A percentile compares a stretch with the other conserved stretches of the same genome.
phyloP scores from a whole-genome alignment of 2,329 filamentous ascomycete genomes.

The Drechslerella stenobrocha region DNA sequence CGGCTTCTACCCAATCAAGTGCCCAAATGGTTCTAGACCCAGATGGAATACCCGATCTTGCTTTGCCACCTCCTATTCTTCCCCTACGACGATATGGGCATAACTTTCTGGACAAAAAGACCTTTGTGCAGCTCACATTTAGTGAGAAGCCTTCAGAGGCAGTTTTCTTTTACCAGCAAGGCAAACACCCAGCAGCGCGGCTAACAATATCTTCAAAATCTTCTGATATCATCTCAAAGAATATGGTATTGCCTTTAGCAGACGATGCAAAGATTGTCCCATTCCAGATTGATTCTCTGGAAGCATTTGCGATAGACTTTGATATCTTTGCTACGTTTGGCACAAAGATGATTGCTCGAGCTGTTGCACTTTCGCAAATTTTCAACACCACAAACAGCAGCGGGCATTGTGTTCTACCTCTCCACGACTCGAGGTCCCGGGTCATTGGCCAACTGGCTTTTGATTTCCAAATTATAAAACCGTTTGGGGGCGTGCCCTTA shows the following conservation, averaged over 20 bases:
- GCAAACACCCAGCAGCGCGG: conserved; percentile 91
- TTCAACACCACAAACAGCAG: conserved; percentile 78
- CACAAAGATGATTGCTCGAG: conserved; percentile 95
- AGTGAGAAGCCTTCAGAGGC: conserved; percentile 73
- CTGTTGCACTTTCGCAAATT: conserved; percentile 82
- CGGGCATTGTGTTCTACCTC: conserved; percentile 77
- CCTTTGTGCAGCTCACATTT: conserved; percentile 89
- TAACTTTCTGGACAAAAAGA: conserved; percentile 98
- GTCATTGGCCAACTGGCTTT: conserved; percentile 94
- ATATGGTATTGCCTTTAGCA: conserved; percentile 91
- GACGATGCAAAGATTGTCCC: conserved; percentile 92
- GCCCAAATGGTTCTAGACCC: conserved; percentile 70
- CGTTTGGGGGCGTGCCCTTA: conserved; percentile 85
- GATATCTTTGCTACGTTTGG: conserved; percentile 98
- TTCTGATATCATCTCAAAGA: conserved; percentile 93
- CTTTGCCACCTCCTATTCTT: conserved; percentile 92
- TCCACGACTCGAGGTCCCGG: conserved; percentile 88
- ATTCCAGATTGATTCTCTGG: conserved; percentile 92
- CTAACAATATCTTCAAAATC: conserved; percentile 95
- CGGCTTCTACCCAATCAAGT: conserved; percentile 54
- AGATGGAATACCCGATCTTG: conserved; percentile 88
- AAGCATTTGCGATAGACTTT: conserved; percentile 92
- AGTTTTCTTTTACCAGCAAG: conserved; percentile 93
- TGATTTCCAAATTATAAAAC: conserved; percentile 93
- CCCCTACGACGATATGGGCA: conserved; percentile 92